Conservation (phyloP, 75 land plant genomes). For the Gnetum montanum region DNA sequence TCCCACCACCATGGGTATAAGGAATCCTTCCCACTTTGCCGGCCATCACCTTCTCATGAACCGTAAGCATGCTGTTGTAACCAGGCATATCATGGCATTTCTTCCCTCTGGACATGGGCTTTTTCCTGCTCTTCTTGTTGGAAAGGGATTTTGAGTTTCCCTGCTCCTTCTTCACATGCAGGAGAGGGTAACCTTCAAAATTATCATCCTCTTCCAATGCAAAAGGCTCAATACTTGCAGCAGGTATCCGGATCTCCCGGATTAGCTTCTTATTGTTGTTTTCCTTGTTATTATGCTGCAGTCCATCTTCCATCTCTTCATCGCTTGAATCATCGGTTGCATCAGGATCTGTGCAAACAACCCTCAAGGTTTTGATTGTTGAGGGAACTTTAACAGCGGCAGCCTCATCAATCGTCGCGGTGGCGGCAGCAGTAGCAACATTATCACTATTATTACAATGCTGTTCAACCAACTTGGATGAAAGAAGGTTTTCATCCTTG, state of each 20-base stretch:
- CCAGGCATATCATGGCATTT: no score
- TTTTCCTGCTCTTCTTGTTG: neutral
- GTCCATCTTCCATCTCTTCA: neutral
- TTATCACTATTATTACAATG: neutral
- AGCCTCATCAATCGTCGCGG: neutral
- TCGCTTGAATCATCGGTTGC: conserved; percentile 8
- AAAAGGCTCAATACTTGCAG: neutral
- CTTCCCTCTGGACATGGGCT: neutral
- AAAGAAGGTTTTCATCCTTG: neutral
- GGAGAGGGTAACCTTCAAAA: neutral
- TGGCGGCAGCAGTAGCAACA: neutral
- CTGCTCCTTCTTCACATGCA: neutral
- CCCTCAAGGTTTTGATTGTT: no score
- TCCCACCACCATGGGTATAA: neutral
- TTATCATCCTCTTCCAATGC: neutral
- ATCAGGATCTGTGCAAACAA: conserved; percentile 7
- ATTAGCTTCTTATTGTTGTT: conserved; percentile 4
- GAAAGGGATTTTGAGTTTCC: no score
- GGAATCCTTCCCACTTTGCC: neutral
- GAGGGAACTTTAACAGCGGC: no score
- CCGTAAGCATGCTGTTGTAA: neutral
- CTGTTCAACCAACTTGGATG: neutral
- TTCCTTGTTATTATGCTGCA: no score
- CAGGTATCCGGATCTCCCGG: conserved; percentile 4
- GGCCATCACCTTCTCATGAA: neutral